A percentile compares a stretch with the other conserved stretches of the same genome.
These are phyloP conservation scores for Phytophthora lateralis DNA, from an alignment of 352 stramenopile genomes.

Conservation along the genomic window DNA sequence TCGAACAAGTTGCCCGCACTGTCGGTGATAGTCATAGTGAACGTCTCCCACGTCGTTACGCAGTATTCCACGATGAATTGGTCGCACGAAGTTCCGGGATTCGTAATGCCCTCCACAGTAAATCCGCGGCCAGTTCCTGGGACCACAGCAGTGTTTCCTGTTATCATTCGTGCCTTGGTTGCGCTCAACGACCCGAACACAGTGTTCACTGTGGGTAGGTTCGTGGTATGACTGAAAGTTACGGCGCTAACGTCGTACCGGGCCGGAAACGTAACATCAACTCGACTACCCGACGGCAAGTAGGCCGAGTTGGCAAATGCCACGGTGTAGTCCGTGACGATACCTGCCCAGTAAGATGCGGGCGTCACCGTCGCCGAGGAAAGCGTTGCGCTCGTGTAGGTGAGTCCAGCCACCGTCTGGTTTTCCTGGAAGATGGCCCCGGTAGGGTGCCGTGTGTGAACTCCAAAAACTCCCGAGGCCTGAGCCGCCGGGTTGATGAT, in stretches of 20 bases:
- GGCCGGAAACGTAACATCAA: conserved; percentile 53
- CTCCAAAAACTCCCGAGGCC: conserved; percentile 33
- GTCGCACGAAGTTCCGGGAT: conserved; percentile 59
- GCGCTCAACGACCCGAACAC: conserved; percentile 16
- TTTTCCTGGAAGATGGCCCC: conserved; percentile 51
- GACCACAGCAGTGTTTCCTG: conserved; percentile 37
- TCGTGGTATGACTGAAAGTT: conserved; percentile 28
- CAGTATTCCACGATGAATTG: conserved; percentile 69
- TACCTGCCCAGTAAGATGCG: conserved; percentile 47
- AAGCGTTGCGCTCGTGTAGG: conserved; percentile 36
- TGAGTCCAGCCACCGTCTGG: conserved; percentile 23
- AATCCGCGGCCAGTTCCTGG: conserved; percentile 48
- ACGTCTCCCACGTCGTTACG: conserved; percentile 41
- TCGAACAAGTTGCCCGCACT: conserved; percentile 49
- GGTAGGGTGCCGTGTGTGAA: conserved; percentile 48
- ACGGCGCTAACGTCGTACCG: conserved; percentile 42
- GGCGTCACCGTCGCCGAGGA: conserved; percentile 43
- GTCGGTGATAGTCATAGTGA: conserved; percentile 49
- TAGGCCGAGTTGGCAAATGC: conserved; percentile 57
- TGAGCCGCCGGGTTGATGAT: conserved; percentile 65
- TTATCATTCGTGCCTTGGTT: conserved; percentile 31
- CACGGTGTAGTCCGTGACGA: conserved; percentile 44
- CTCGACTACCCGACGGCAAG: conserved; percentile 36
- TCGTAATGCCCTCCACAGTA: conserved; percentile 52
- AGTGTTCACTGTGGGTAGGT: conserved; percentile 43